Evolutionary conservation across 2,329 filamentous ascomycete species (phyloP).

Genomic region (Chaetomium strumarium): DNA sequence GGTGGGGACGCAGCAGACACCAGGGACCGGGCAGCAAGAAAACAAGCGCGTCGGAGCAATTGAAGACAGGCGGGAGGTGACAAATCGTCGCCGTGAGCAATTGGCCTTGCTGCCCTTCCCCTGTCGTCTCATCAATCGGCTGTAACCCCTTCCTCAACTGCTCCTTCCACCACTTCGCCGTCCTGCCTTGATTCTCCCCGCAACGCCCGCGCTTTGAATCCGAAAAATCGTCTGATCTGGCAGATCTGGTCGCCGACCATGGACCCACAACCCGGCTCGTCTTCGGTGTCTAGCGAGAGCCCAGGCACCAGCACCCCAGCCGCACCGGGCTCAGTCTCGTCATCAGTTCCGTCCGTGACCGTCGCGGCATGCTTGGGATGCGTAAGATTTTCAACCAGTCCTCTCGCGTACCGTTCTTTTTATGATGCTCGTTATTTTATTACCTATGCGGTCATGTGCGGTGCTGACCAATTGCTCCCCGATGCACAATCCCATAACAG

Average conservation of each 20-base stretch:
- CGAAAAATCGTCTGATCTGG: slow-evolving; percentile 12
- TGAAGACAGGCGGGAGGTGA: too few species aligned
- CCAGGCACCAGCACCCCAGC: slow-evolving; percentile 25
- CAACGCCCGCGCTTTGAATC: slow-evolving; percentile 1
- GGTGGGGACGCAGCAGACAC: too few species aligned
- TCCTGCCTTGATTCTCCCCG: neutral
- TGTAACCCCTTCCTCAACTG: neutral
- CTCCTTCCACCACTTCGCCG: neutral
- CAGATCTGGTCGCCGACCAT: slow-evolving; percentile 23
- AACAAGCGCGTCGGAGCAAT: too few species aligned
- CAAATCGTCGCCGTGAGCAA: neutral
- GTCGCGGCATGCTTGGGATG: slow-evolving; percentile 49
- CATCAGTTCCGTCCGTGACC: too few species aligned
- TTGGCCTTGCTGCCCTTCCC: neutral
- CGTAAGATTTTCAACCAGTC: slow-evolving; percentile 33
- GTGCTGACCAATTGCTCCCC: slow-evolving; percentile 13
- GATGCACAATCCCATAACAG: slow-evolving; percentile 34
- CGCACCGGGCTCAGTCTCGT: neutral
- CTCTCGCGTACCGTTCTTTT: neutral
- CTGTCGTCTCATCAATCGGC: neutral
- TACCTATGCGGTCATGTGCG: neutral
- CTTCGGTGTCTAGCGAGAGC: slow-evolving; percentile 25
- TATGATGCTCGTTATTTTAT: slow-evolving; percentile 10
- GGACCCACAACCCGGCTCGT: slow-evolving; percentile 25
- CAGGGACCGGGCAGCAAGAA: too few species aligned